Evolutionary conservation across 2,329 filamentous ascomycete species (phyloP).

Genomic region (Sporothrix pallida): DNA sequence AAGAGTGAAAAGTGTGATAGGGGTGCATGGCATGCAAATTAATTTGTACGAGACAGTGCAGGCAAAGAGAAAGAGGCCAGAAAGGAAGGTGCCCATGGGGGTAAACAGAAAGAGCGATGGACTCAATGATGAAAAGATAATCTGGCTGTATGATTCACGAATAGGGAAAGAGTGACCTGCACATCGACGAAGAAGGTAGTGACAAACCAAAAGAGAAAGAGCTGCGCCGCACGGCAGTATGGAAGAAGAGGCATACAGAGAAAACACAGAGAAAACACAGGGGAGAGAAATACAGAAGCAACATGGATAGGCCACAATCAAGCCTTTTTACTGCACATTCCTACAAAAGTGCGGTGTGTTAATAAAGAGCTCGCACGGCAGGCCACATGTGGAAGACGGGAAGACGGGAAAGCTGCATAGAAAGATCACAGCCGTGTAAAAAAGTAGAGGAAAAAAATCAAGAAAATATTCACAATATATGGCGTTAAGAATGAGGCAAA

Average conservation of each 20-base stretch:
- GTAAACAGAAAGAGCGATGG: background rate
- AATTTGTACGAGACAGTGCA: background rate
- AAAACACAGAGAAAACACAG: background rate
- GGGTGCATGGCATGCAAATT: background rate
- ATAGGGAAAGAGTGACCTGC: background rate
- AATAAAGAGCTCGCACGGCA: constrained; percentile 2
- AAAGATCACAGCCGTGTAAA: background rate
- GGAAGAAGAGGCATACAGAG: background rate
- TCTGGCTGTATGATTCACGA: background rate
- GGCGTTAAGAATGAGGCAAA: no score
- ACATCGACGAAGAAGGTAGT: background rate
- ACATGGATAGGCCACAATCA: background rate
- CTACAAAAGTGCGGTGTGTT: background rate
- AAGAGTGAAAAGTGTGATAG: background rate
- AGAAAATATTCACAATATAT: background rate
- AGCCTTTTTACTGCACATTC: background rate
- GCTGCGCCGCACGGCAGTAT: constrained; percentile 4
- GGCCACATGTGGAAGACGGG: background rate
- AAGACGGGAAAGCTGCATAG: constrained; percentile 2
- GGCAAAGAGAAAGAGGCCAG: background rate
- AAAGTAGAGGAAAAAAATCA: background rate
- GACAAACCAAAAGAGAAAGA: background rate
- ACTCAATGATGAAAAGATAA: no score
- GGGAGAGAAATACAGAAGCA: no score
- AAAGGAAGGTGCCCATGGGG: background rate